Conservation (phyloP, 192 early-diverging fungal genomes). For the Fimicolochytrium jonesii region DNA sequence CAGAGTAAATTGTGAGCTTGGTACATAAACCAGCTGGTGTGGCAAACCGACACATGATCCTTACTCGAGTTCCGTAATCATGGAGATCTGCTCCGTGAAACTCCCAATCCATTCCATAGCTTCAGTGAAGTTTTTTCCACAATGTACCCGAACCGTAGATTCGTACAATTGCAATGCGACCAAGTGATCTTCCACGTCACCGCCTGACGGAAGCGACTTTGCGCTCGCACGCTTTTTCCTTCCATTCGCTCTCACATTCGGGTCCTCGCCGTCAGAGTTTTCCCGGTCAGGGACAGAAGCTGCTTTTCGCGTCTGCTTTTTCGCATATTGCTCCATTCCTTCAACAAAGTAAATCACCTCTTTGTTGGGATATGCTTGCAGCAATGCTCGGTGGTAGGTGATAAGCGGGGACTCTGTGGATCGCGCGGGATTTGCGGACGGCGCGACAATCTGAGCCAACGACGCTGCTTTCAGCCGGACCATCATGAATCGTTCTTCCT, state of each 20-base stretch:
- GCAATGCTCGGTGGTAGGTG: no score
- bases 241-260: conserved; percentile 5
- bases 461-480: no score
- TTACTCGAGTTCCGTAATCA: conserved; percentile 29
- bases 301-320: no score
- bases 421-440: no score
- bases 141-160: conserved; percentile 6
- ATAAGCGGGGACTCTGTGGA: no score
- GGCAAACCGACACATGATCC: not conserved
- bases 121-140: conserved; percentile 4
- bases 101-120: conserved; percentile 17
- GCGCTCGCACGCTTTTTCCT: not conserved
- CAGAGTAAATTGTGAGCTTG: no score
- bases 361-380: not conserved
- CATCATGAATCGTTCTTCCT: conserved; percentile 11
- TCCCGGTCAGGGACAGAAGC: no score
- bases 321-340: conserved; percentile 22
- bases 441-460: no score
- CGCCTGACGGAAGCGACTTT: not conserved
- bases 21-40: not conserved
- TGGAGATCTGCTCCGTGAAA: conserved; percentile 30
- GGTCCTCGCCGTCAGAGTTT: no score
- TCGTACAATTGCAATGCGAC: conserved; percentile 13
- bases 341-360: conserved; percentile 27
- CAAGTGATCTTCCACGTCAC: conserved; percentile 14